Percentiles rank a stretch among this genome's conserved stretches.
phyloP scores from a whole-genome alignment of 306 rosid genomes.

The Medicago lupulina region DNA sequence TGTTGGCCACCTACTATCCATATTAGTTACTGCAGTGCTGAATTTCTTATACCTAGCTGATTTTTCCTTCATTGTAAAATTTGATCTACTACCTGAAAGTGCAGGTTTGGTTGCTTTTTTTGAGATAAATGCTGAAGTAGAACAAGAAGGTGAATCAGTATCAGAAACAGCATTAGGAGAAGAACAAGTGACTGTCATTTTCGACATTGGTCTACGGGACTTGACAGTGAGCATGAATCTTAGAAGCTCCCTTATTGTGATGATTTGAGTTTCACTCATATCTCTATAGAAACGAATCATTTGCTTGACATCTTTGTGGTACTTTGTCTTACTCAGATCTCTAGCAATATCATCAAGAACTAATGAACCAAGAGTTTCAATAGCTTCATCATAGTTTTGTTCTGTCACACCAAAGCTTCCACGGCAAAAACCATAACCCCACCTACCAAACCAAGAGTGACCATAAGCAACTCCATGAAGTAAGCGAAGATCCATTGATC shows the following conservation, averaged over 20 bases:
- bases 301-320: slow-evolving; percentile 59
- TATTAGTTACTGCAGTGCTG: slow-evolving; percentile 57
- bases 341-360: slow-evolving; percentile 58
- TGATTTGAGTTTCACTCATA: slow-evolving; percentile 76
- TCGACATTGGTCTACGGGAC: slow-evolving; percentile 53
- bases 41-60: slow-evolving; percentile 65
- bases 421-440: slow-evolving; percentile 79
- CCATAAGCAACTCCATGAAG: slow-evolving; percentile 90
- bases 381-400: slow-evolving; percentile 59
- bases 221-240: slow-evolving; percentile 82
- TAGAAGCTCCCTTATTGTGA: slow-evolving; percentile 73
- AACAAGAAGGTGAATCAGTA: slow-evolving; percentile 26
- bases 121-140: slow-evolving; percentile 33
- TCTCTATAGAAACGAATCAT: slow-evolving; percentile 73
- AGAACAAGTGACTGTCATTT: slow-evolving; percentile 34
- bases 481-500: slow-evolving; percentile 82
- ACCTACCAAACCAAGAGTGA: slow-evolving; percentile 92
- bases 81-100: slow-evolving; percentile 47
- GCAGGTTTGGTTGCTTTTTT: slow-evolving; percentile 48
- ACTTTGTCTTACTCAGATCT: slow-evolving; percentile 48
- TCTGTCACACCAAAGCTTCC: slow-evolving; percentile 80
- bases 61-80: slow-evolving; percentile 56
- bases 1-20: slow-evolving; percentile 96
- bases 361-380: slow-evolving; percentile 62
- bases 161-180: neutral